Evolutionary conservation across 2,329 filamentous ascomycete species (phyloP).

Genomic region (Stemphylium vesicarium): DNA sequence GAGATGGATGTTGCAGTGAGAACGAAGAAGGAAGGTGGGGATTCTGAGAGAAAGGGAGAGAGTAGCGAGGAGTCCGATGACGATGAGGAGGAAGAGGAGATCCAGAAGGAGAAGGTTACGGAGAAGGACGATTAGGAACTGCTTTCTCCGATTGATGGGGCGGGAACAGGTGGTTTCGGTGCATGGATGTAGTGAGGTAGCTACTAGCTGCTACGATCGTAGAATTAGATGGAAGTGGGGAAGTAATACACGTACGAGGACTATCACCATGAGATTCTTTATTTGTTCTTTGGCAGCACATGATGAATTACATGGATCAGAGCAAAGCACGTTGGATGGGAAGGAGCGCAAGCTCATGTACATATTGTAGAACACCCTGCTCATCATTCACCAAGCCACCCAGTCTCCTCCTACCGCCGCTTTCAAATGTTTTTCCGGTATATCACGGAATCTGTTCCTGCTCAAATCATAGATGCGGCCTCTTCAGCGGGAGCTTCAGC

Average conservation of each 20-base stretch:
- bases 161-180: neutral
- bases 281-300: no score
- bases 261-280: no score
- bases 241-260: neutral
- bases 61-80: constrained; percentile 2
- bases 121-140: neutral
- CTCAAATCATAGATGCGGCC: neutral
- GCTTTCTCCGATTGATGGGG: neutral
- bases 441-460: no score
- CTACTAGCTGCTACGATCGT: neutral
- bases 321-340: no score
- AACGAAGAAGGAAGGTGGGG: constrained; percentile 1
- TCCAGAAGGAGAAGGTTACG: neutral
- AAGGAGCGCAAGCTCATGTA: no score
- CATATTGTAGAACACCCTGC: no score
- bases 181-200: neutral
- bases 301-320: no score
- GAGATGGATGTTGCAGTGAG: constrained; percentile 17
- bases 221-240: neutral
- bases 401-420: no score
- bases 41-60: constrained; percentile 3
- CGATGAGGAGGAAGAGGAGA: constrained; percentile 16
- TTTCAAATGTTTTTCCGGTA: no score
- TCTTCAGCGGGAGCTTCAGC: constrained; percentile 12
- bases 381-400: no score